phyloP scores from a whole-genome alignment of 192 early-diverging fungal species.

The Coemansia sp. region DNA sequence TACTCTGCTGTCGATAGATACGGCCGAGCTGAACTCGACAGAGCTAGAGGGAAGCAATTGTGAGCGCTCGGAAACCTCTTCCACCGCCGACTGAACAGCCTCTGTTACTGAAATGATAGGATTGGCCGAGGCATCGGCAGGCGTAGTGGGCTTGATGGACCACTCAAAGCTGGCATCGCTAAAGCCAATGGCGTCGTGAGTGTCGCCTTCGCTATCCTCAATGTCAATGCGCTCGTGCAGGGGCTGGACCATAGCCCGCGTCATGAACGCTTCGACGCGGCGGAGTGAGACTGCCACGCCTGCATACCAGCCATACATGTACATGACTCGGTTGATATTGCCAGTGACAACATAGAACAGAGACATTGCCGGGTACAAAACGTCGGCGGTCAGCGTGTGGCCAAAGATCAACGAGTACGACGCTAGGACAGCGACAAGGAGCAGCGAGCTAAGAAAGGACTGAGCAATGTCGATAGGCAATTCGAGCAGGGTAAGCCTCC shows the following conservation, averaged over 20 bases:
- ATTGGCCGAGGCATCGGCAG: background rate
- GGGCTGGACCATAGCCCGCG: conserved; percentile 68
- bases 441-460: conserved; percentile 48
- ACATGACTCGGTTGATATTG: conserved; percentile 54
- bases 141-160: conserved; percentile 9
- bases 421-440: conserved; percentile 59
- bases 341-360: conserved; percentile 62
- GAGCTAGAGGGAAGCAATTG: background rate
- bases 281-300: conserved; percentile 64
- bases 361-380: conserved; percentile 67
- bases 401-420: conserved; percentile 63
- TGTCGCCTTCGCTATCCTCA: background rate
- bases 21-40: background rate
- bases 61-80: background rate
- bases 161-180: conserved; percentile 49
- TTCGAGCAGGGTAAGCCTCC: conserved; percentile 3
- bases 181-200: conserved; percentile 32
- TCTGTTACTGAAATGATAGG: background rate
- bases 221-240: conserved; percentile 45
- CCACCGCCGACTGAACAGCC: background rate
- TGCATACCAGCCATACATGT: conserved; percentile 58
- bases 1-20: conserved; percentile 3
- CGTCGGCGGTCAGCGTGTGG: conserved; percentile 58
- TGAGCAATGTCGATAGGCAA: conserved; percentile 52
- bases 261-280: conserved; percentile 77